phyloP scores from a whole-genome alignment of 768 basidiomycete genomes.

The Multifurca ochricompacta region DNA sequence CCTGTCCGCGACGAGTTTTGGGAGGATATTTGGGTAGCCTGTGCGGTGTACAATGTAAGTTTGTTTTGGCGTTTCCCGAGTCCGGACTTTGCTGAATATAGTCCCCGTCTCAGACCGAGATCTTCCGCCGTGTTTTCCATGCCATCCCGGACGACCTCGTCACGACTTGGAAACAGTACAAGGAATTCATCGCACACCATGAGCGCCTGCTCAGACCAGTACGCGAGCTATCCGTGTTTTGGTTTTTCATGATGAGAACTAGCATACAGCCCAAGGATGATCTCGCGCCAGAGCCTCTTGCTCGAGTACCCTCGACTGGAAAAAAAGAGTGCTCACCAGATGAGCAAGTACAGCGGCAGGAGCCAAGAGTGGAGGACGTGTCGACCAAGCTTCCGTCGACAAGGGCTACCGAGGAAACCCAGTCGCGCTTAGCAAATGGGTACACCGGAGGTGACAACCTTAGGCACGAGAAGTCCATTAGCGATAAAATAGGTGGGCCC shows the following conservation, averaged over 20 bases:
- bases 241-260: background rate
- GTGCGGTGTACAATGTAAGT: conserved; percentile 82
- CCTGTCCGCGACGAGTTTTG: conserved; percentile 84
- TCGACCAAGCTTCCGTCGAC: background rate
- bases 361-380: conserved; percentile 18
- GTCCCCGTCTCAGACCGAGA: conserved; percentile 62
- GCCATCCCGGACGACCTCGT: conserved; percentile 88
- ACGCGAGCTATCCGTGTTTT: conserved; percentile 23
- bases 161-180: conserved; percentile 94
- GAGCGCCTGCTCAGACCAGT: conserved; percentile 69
- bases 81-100: background rate
- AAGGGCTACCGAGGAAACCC: background rate
- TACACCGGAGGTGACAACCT: background rate
- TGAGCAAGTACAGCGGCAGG: conserved; percentile 23
- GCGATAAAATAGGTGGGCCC: background rate
- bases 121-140: conserved; percentile 92
- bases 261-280: conserved; percentile 37
- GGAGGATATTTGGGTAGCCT: conserved; percentile 83
- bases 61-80: background rate
- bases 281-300: conserved; percentile 38
- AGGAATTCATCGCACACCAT: conserved; percentile 71
- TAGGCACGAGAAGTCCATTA: background rate
- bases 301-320: conserved; percentile 51
- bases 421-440: background rate
- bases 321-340: conserved; percentile 33